phyloP scores from a whole-genome alignment of 2,329 filamentous ascomycete genomes.

The Escovopsis sp. region DNA sequence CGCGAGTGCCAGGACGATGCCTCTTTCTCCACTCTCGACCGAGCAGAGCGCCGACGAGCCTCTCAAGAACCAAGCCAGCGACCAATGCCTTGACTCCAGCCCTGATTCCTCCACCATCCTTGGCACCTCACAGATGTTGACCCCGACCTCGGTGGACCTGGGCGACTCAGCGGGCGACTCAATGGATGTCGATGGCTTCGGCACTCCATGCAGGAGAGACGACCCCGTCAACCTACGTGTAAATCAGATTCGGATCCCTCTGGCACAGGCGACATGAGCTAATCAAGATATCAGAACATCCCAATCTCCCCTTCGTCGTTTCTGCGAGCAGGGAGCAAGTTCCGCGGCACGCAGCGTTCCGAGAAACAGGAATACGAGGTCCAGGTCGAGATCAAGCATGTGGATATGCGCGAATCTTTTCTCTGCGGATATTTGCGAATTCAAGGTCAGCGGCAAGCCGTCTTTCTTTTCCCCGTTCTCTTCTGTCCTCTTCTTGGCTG shows the following conservation, averaged over 20 bases:
- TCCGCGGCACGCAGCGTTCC: slow-evolving; percentile 81
- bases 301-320: slow-evolving; percentile 75
- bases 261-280: background rate
- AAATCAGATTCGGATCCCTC: slow-evolving; percentile 6
- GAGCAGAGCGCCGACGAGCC: slow-evolving; percentile 15
- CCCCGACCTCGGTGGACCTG: slow-evolving; percentile 10
- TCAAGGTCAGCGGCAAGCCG: slow-evolving; percentile 46
- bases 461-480: background rate
- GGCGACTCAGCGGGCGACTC: slow-evolving; percentile 11
- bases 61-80: slow-evolving; percentile 10
- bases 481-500: background rate
- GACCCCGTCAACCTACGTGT: slow-evolving; percentile 24
- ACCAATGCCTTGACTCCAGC: slow-evolving; percentile 11
- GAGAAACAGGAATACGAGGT: slow-evolving; percentile 90
- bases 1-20: slow-evolving; percentile 15
- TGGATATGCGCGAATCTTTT: slow-evolving; percentile 87
- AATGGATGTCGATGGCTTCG: slow-evolving; percentile 17
- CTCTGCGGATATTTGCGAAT: slow-evolving; percentile 92
- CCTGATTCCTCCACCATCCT: slow-evolving; percentile 9
- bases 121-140: slow-evolving; percentile 5
- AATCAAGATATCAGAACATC: slow-evolving; percentile 38
- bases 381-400: slow-evolving; percentile 91
- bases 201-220: slow-evolving; percentile 23
- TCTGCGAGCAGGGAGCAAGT: slow-evolving; percentile 74
- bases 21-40: slow-evolving; percentile 20